Conservation (phyloP, 495 filamentous ascomycete species). For the Pseudoneurospora amorphoporcata region DNA sequence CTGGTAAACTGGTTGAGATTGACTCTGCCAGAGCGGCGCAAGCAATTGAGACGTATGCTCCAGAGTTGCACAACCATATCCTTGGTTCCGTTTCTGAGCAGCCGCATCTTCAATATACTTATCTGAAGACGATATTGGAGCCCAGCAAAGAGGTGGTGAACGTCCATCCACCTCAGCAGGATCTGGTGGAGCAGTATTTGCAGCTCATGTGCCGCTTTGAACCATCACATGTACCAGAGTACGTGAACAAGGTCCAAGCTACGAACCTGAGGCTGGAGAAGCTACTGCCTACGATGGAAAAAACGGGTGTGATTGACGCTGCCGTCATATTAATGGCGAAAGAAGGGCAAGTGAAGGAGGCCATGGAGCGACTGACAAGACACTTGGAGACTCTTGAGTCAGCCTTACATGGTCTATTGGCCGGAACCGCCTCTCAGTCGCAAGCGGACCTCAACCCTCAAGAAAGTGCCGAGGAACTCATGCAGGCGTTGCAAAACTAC, state of each 20-base stretch:
- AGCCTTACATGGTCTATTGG: constrained; percentile 62
- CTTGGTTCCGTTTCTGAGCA: constrained; percentile 54
- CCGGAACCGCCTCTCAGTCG: constrained; percentile 37
- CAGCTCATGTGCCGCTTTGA: constrained; percentile 82
- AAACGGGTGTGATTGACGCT: constrained; percentile 82
- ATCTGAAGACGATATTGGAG: constrained; percentile 71
- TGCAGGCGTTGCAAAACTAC: constrained; percentile 78
- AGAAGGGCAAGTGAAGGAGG: constrained; percentile 74
- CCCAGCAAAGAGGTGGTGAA: constrained; percentile 38
- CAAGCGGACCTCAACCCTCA: constrained; percentile 34
- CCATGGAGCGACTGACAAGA: constrained; percentile 71
- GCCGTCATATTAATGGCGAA: constrained; percentile 84
- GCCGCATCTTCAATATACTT: constrained; percentile 58
- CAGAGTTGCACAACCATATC: constrained; percentile 61
- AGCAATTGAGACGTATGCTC: constrained; percentile 54
- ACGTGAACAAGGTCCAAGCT: constrained; percentile 66
- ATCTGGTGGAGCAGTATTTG: constrained; percentile 77
- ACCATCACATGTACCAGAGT: constrained; percentile 71
- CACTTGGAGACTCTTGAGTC: constrained; percentile 73
- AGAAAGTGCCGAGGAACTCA: constrained; percentile 46
- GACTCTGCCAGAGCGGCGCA: constrained; percentile 59
- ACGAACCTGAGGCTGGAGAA: constrained; percentile 72
- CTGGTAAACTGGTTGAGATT: constrained; percentile 56
- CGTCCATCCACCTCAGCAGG: constrained; percentile 26
- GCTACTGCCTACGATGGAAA: constrained; percentile 78